Evolutionary conservation across 1,284 basidiomycete genomes (phyloP).

Genomic region (Golubevia sp.): DNA sequence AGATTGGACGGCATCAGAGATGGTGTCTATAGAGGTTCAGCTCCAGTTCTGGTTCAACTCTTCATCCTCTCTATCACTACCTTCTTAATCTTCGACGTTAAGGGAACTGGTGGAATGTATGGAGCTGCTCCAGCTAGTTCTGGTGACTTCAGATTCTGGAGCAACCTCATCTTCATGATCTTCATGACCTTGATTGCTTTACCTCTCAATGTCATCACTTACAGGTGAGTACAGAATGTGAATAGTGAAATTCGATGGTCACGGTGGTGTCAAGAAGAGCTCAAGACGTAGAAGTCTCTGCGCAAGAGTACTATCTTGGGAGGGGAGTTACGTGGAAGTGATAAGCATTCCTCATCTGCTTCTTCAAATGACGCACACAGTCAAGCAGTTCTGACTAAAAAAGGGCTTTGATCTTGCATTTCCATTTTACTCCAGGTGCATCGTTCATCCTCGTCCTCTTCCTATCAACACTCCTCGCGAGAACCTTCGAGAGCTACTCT

Average conservation of each 20-base stretch:
- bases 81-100: constrained; percentile 34
- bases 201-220: constrained; percentile 46
- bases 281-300: no score
- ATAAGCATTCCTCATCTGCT: no score
- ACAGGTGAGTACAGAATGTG: constrained; percentile 17
- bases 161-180: constrained; percentile 41
- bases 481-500: constrained; percentile 42
- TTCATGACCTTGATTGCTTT: constrained; percentile 32
- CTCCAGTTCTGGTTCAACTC: constrained; percentile 28
- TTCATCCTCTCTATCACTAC: constrained; percentile 27
- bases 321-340: no score
- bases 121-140: constrained; percentile 39
- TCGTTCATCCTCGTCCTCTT: constrained; percentile 48
- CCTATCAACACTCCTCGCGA: constrained; percentile 21
- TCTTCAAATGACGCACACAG: no score
- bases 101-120: constrained; percentile 31
- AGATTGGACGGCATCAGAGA: constrained; percentile 47
- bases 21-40: constrained; percentile 47
- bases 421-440: constrained; percentile 30
- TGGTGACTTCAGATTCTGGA: constrained; percentile 42
- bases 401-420: no score
- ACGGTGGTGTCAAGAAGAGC: neutral
- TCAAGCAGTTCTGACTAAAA: no score
- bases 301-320: no score
- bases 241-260: neutral